Evolutionary conservation across 139 green algal species (phyloP), one percentile per base, ranked within the genome.

Genomic region (Zygnema circumcarinatum): DNA sequence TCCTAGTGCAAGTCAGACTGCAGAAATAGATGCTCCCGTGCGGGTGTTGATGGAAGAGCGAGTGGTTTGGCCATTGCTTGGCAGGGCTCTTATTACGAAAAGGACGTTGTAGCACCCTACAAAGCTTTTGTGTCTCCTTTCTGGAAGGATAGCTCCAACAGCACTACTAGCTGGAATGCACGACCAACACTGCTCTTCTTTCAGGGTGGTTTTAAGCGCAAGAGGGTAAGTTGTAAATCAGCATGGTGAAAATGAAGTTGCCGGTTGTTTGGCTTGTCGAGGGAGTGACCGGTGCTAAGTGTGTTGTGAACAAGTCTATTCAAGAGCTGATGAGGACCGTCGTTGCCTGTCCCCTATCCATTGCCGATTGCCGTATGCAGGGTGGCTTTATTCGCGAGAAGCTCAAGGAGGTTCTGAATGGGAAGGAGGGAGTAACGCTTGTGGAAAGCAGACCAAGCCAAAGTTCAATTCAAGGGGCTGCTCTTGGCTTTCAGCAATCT

Each of bases 161-260:
- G 35, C 76, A 84, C 35, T 39, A 16, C 35, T 39, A 78, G 69
- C 69, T 52, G 69, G 35, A 20, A 86, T 81, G 79, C 80, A 32
- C 74, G 83, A 3, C 74, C 74, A 22, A 87, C 83, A n/a, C 74
- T 89, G 38, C 84, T 89, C 32, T 89, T 89, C 84, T 89, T 89
- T 52, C 31, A 42, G 25, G 80, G 80, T 40, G 79, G 35, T 29
- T 38, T 67, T 52, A 36, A 81, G 38, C 2, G 80, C 3, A 80
- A 80, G 31, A 69, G 16, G 80, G 53, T 86, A 36, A 41, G 78
- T n/a, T n/a, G n/a, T n/a, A n/a, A n/a, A n/a, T n/a, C n/a, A n/a
- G n/a, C n/a, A n/a, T n/a, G n/a, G n/a, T n/a, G n/a, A n/a, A n/a
- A n/a, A n/a, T n/a, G n/a, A n/a, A n/a, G n/a, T n/a, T n/a, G n/a